Percentiles rank a stretch among this genome's conserved stretches.
Evolutionary conservation across 352 stramenopile species (phyloP).

Genomic region (Globisporangium splendens): DNA sequence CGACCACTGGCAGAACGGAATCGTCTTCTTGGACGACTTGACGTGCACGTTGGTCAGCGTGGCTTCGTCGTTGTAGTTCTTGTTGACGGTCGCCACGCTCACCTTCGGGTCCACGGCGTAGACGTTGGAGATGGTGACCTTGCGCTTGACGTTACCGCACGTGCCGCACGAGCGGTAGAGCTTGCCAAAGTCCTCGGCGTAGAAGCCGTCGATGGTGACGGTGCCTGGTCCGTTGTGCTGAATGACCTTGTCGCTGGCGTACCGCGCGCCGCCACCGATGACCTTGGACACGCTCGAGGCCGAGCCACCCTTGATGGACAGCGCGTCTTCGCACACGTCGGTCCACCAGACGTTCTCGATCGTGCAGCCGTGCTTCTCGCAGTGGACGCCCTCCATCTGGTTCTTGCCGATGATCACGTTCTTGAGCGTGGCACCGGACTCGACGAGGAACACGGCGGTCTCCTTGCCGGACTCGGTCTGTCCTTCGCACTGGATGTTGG

Average conservation of each 20-base stretch:
- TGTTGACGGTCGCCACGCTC: slow-evolving; percentile 21
- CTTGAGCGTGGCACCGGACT: slow-evolving; percentile 28
- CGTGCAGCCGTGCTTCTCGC: slow-evolving; percentile 18
- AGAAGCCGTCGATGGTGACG: slow-evolving; percentile 24
- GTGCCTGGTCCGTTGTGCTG: slow-evolving; percentile 26
- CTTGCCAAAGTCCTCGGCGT: slow-evolving; percentile 26
- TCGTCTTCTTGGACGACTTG: slow-evolving; percentile 11
- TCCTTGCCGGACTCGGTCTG: slow-evolving; percentile 17
- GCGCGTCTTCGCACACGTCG: slow-evolving; percentile 25
- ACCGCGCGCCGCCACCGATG: slow-evolving; percentile 21
- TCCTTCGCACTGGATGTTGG: slow-evolving; percentile 14
- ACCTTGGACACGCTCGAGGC: slow-evolving; percentile 17
- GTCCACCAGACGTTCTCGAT: slow-evolving; percentile 36
- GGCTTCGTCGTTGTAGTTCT: slow-evolving; percentile 20
- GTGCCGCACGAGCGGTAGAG: slow-evolving; percentile 27
- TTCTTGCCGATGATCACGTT: slow-evolving; percentile 34
- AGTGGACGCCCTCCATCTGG: slow-evolving; percentile 29
- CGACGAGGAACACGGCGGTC: slow-evolving; percentile 22
- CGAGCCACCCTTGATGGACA: slow-evolving; percentile 25
- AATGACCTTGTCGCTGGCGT: slow-evolving; percentile 28
- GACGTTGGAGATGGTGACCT: slow-evolving; percentile 21
- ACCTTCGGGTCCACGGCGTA: slow-evolving; percentile 18
- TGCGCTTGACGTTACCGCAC: slow-evolving; percentile 17
- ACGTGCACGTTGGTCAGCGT: slow-evolving; percentile 19
- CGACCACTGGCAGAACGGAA: slow-evolving; percentile 16